Evolutionary conservation across 164 flowering plant genomes (phyloP).

Genomic region (Pachysandra terminalis): DNA sequence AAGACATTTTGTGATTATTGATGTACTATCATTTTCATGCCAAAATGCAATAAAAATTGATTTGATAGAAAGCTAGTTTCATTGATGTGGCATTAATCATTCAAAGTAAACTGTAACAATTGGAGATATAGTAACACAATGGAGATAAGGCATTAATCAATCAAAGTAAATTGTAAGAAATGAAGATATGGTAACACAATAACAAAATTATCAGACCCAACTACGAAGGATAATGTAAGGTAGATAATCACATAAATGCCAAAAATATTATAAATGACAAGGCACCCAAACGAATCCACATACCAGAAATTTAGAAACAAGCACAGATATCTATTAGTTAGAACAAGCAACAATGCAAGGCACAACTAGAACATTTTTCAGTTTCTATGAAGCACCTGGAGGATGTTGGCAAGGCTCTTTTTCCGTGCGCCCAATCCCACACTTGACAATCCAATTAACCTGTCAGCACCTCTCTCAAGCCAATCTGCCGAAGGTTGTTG

Average conservation of each 20-base stretch:
- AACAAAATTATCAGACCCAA: too few relatives aligned
- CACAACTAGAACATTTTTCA: not conserved
- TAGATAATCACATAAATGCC: too few relatives aligned
- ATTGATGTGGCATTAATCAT: not conserved
- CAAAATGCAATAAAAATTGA: too few relatives aligned
- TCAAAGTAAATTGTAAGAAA: not conserved
- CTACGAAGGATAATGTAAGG: too few relatives aligned
- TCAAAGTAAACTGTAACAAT: not conserved
- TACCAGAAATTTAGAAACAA: not conserved
- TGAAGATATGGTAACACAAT: not conserved
- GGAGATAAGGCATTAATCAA: not conserved
- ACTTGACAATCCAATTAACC: slow-evolving; percentile 36
- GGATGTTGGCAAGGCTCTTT: slow-evolving; percentile 84
- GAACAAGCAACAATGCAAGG: too few relatives aligned
- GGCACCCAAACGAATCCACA: not conserved
- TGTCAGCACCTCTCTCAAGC: slow-evolving; percentile 39
- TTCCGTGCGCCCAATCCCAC: slow-evolving; percentile 57
- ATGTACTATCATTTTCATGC: too few relatives aligned
- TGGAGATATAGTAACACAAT: not conserved
- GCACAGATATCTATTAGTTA: not conserved
- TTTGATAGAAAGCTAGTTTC: not conserved
- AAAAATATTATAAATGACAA: not conserved
- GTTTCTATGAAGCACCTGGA: slow-evolving; percentile 52
- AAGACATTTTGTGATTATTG: too few relatives aligned
- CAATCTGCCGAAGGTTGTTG: slow-evolving; percentile 53